phyloP scores from a whole-genome alignment of 371 early-diverging fungal species.

The Mortierella sp. region DNA sequence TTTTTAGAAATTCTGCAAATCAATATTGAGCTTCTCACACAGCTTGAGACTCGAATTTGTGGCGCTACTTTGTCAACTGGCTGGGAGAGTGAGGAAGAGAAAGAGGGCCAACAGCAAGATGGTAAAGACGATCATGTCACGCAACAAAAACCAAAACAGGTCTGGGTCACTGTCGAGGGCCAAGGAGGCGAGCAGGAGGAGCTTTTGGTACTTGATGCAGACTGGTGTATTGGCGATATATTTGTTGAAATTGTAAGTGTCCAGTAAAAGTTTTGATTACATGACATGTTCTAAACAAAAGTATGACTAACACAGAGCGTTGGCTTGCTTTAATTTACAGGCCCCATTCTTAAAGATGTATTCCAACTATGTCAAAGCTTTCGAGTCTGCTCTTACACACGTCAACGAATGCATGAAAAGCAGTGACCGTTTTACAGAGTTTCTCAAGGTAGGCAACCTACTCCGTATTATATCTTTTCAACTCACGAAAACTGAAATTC shows the following conservation, averaged over 20 bases:
- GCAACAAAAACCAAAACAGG: conserved; percentile 53
- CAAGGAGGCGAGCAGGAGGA: conserved; percentile 52
- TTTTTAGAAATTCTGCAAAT: conserved; percentile 73
- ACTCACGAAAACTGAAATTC: background rate
- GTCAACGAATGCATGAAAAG: conserved; percentile 56
- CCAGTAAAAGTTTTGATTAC: background rate
- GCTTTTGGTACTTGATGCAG: conserved; percentile 60
- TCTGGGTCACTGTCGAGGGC: conserved; percentile 40
- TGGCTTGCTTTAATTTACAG: conserved; percentile 16
- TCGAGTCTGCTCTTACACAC: conserved; percentile 55
- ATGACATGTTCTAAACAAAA: background rate
- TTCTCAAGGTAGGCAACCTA: conserved; percentile 57
- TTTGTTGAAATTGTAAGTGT: conserved; percentile 66
- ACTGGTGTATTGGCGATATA: conserved; percentile 75
- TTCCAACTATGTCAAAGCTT: conserved; percentile 70
- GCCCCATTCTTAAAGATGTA: conserved; percentile 80
- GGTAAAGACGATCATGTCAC: background rate
- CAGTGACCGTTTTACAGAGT: conserved; percentile 56
- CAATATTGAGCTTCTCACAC: conserved; percentile 69
- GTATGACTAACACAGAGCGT: background rate
- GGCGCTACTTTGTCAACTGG: conserved; percentile 44
- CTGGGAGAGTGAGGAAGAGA: conserved; percentile 51
- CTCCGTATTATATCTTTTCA: background rate
- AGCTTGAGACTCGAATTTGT: conserved; percentile 65
- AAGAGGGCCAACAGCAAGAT: background rate